phyloP scores from a whole-genome alignment of 495 filamentous ascomycete species.

The Parathielavia hyrcaniae region DNA sequence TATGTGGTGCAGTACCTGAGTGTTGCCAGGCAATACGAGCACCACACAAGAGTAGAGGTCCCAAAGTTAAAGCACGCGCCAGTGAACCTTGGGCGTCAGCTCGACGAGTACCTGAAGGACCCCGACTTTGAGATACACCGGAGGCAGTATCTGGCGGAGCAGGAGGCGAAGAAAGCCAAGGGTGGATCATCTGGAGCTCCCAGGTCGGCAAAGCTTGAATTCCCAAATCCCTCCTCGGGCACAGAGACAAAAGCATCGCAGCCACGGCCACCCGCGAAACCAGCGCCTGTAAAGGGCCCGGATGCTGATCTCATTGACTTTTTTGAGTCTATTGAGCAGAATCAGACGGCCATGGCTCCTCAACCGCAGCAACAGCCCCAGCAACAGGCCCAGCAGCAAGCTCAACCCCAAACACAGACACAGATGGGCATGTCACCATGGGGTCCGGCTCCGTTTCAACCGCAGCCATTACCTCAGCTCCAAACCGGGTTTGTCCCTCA shows the following conservation, averaged over 20 bases:
- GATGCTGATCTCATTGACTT: slow-evolving; percentile 92
- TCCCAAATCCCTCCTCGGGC: slow-evolving; percentile 37
- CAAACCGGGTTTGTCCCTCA: slow-evolving; percentile 49
- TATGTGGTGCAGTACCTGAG: slow-evolving; percentile 85
- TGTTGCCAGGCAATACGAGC: slow-evolving; percentile 81
- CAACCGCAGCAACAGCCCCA: slow-evolving; percentile 38
- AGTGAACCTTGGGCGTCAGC: slow-evolving; percentile 75
- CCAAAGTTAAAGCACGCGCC: slow-evolving; percentile 97
- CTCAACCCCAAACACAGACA: slow-evolving; percentile 24
- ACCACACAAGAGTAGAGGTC: slow-evolving; percentile 85
- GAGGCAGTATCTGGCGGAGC: slow-evolving; percentile 80
- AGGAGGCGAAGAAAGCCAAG: slow-evolving; percentile 65
- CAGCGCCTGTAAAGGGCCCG: slow-evolving; percentile 49
- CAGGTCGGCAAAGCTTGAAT: slow-evolving; percentile 22
- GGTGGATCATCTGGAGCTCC: slow-evolving; percentile 33
- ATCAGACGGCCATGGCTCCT: slow-evolving; percentile 65
- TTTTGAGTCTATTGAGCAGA: slow-evolving; percentile 94
- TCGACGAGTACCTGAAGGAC: slow-evolving; percentile 94
- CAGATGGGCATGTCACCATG: slow-evolving; percentile 33
- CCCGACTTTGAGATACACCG: slow-evolving; percentile 93
- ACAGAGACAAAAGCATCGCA: slow-evolving; percentile 28
- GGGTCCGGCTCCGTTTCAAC: slow-evolving; percentile 31
- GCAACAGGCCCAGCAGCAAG: slow-evolving; percentile 17
- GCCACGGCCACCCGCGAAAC: slow-evolving; percentile 17
- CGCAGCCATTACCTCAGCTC: slow-evolving; percentile 34